These are phyloP conservation scores for Arabis hirsuta DNA, from an alignment of 345 rosid genomes.

Conservation along the genomic window DNA sequence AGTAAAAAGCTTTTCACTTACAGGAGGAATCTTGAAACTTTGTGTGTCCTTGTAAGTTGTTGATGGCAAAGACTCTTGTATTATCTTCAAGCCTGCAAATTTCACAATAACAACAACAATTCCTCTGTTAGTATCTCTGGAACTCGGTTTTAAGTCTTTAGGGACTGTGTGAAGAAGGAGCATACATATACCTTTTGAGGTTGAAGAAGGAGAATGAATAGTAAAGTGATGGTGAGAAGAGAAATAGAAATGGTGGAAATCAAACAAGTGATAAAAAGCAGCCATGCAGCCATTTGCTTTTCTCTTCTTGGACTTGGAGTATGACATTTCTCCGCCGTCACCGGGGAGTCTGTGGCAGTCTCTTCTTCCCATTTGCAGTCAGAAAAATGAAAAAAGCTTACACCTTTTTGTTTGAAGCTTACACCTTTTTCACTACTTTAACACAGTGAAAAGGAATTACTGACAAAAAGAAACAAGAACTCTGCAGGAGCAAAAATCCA, in stretches of 20 bases:
- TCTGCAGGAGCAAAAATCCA: slow-evolving; percentile 1
- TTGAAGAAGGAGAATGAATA: slow-evolving; percentile 29
- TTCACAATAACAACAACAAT: not conserved
- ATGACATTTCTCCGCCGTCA: not conserved
- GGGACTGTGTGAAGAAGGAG: no score
- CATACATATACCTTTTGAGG: no score
- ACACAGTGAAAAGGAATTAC: slow-evolving; percentile 24
- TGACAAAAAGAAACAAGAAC: slow-evolving; percentile 36
- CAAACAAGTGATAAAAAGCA: slow-evolving; percentile 76
- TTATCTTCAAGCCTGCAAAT: slow-evolving; percentile 64
- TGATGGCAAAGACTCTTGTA: slow-evolving; percentile 51
- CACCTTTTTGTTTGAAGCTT: not conserved
- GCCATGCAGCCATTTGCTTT: slow-evolving; percentile 71
- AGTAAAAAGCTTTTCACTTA: slow-evolving; percentile 43
- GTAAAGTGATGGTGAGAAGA: slow-evolving; percentile 50
- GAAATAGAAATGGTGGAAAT: slow-evolving; percentile 63
- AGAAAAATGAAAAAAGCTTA: slow-evolving; percentile 19
- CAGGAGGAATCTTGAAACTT: slow-evolving; percentile 57
- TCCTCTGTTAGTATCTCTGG: not conserved
- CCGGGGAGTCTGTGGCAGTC: slow-evolving; percentile 50
- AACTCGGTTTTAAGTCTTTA: not conserved
- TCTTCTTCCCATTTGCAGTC: slow-evolving; percentile 59
- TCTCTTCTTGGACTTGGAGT: slow-evolving; percentile 27
- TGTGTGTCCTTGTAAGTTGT: slow-evolving; percentile 45
- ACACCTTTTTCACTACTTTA: not conserved